phyloP scores from a whole-genome alignment of 75 land plant genomes.

The Ceratopteris richardii region DNA sequence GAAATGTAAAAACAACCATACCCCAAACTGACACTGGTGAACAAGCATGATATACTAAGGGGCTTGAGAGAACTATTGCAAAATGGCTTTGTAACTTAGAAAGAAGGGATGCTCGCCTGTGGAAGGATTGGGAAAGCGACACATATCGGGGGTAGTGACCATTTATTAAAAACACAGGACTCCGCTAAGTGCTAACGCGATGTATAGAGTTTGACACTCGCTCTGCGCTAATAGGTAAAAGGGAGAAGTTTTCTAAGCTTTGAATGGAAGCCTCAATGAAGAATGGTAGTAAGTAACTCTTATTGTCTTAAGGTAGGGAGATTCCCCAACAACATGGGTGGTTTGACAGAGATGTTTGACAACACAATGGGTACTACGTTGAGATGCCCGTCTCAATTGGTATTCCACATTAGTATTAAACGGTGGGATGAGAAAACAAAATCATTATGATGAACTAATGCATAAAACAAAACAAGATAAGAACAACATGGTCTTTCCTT shows the following conservation, averaged over 20 bases:
- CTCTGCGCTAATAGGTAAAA: slow-evolving; percentile 11
- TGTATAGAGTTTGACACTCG: slow-evolving; percentile 19
- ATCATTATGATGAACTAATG: too few relatives aligned
- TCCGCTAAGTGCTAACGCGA: slow-evolving; percentile 29
- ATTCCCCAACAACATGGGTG: not conserved
- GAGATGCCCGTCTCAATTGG: too few relatives aligned
- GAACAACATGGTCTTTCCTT: too few relatives aligned
- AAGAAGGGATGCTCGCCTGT: slow-evolving; percentile 30
- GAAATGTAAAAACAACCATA: not conserved
- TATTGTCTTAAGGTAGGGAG: slow-evolving; percentile 4
- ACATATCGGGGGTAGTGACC: slow-evolving; percentile 25
- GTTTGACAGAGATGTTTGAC: too few relatives aligned
- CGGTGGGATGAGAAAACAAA: too few relatives aligned
- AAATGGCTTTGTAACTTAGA: slow-evolving; percentile 20
- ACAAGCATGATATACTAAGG: slow-evolving; percentile 12
- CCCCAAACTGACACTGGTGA: not conserved
- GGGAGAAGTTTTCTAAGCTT: slow-evolving; percentile 4
- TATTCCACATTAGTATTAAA: too few relatives aligned
- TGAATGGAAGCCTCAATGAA: slow-evolving; percentile 3
- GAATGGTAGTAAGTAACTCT: not conserved
- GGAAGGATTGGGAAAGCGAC: slow-evolving; percentile 21
- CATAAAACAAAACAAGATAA: too few relatives aligned
- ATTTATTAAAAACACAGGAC: slow-evolving; percentile 39
- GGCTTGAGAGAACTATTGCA: not conserved
- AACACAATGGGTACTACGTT: too few relatives aligned